These are phyloP conservation scores for Papiliotrema flavescens DNA, from an alignment of 1,284 basidiomycete species.

Conservation along the genomic window DNA sequence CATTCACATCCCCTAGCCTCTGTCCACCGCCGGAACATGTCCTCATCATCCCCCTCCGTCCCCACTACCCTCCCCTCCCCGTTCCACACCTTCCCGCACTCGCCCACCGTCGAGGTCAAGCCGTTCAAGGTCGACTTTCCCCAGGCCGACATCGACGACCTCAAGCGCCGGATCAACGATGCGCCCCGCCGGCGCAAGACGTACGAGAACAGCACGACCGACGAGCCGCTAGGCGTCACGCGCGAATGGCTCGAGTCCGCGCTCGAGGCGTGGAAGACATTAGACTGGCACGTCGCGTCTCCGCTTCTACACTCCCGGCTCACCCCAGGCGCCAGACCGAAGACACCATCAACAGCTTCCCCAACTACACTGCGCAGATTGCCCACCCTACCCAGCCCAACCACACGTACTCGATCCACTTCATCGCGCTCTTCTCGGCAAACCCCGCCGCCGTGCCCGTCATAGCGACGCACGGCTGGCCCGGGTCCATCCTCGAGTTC, in stretches of 20 bases:
- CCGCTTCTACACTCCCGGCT: neutral
- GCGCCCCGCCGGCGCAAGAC: slow-evolving; percentile 23
- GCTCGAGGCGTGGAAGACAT: slow-evolving; percentile 19
- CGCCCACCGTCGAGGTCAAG: slow-evolving; percentile 26
- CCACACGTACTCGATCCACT: slow-evolving; percentile 30
- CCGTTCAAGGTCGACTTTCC: slow-evolving; percentile 28
- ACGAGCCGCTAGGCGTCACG: slow-evolving; percentile 21
- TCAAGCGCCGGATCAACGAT: slow-evolving; percentile 25
- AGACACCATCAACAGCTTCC: slow-evolving; percentile 24
- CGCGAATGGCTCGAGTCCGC: slow-evolving; percentile 25
- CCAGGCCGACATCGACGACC: slow-evolving; percentile 31
- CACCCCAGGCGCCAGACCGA: slow-evolving; percentile 25
- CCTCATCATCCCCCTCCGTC: neutral
- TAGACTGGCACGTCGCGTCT: slow-evolving; percentile 25
- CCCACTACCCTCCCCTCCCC: slow-evolving; percentile 1
- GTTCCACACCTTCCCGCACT: slow-evolving; percentile 24
- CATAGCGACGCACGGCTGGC: slow-evolving; percentile 47
- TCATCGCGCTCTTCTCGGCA: slow-evolving; percentile 33
- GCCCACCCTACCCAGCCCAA: slow-evolving; percentile 4
- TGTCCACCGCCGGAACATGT: too few species aligned
- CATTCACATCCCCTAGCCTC: too few species aligned
- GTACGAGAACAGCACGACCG: slow-evolving; percentile 33
- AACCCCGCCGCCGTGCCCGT: slow-evolving; percentile 37
- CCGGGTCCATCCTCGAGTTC: slow-evolving; percentile 42
- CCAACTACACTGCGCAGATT: slow-evolving; percentile 24